Conservation (phyloP, 345 rosid species). For the Camelina laxa region DNA sequence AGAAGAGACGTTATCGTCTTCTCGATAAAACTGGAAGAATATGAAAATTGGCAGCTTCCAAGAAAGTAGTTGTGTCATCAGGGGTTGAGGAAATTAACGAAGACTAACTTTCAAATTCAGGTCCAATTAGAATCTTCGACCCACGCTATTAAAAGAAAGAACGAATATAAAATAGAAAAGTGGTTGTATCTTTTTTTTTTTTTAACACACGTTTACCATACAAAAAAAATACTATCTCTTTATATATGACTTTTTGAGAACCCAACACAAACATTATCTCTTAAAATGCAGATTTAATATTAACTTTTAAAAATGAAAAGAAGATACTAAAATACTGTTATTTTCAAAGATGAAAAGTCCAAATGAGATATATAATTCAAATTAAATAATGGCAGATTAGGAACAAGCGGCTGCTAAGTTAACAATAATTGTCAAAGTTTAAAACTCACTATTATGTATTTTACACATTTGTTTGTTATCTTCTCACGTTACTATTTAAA, state of each 20-base stretch:
- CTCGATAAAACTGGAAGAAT: neutral
- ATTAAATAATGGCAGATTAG: slow-evolving; percentile 9
- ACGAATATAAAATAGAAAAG: too few relatives aligned
- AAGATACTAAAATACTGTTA: neutral
- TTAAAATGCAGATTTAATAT: neutral
- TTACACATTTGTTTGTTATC: neutral
- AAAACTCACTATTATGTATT: too few relatives aligned
- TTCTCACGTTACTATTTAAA: slow-evolving; percentile 5
- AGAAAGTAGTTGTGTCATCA: slow-evolving; percentile 7
- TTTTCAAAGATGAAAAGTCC: neutral
- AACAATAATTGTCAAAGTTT: slow-evolving; percentile 20
- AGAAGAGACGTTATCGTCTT: neutral
- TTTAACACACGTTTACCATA: neutral
- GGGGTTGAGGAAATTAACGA: neutral
- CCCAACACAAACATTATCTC: neutral
- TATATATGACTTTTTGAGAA: neutral
- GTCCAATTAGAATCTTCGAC: slow-evolving; percentile 30
- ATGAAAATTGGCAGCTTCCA: slow-evolving; percentile 20
- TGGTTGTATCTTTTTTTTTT: neutral
- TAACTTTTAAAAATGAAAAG: neutral
- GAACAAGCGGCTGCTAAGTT: slow-evolving; percentile 12
- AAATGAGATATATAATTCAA: slow-evolving; percentile 6
- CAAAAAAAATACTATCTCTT: too few relatives aligned
- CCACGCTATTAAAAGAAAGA: too few relatives aligned
- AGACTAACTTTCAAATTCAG: slow-evolving; percentile 10